A percentile compares a stretch with the other conserved stretches of the same genome.
phyloP scores from a whole-genome alignment of 2,329 filamentous ascomycete genomes.

The Didymella glomerata region DNA sequence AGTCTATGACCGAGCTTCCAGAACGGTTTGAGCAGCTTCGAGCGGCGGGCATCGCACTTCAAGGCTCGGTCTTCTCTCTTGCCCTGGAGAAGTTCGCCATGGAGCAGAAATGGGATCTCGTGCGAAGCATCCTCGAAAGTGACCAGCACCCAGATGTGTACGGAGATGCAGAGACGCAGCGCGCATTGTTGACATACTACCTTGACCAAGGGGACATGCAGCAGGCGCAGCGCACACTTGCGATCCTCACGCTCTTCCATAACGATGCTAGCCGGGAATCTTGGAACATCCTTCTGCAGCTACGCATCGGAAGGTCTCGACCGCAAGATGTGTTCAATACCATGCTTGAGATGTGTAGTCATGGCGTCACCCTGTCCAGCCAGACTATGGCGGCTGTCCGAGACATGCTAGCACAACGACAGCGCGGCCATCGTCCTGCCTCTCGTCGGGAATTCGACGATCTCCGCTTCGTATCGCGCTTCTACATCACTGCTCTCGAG shows the following conservation, averaged over 20 bases:
- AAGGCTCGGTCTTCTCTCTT: slow-evolving; percentile 69
- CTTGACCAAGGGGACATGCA: slow-evolving; percentile 60
- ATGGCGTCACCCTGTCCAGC: slow-evolving; percentile 53
- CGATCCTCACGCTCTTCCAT: slow-evolving; percentile 59
- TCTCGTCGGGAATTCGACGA: slow-evolving; percentile 43
- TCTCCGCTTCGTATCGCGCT: slow-evolving; percentile 57
- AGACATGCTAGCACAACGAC: slow-evolving; percentile 52
- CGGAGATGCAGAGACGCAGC: slow-evolving; percentile 64
- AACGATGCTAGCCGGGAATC: slow-evolving; percentile 48
- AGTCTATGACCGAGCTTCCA: slow-evolving; percentile 64
- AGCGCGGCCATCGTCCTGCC: slow-evolving; percentile 47
- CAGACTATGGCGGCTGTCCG: slow-evolving; percentile 55
- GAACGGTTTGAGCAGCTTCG: slow-evolving; percentile 68
- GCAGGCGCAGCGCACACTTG: slow-evolving; percentile 64
- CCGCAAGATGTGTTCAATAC: slow-evolving; percentile 42
- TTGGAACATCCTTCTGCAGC: slow-evolving; percentile 60
- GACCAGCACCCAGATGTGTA: slow-evolving; percentile 72
- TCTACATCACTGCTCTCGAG: slow-evolving; percentile 59
- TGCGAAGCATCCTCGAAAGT: slow-evolving; percentile 62
- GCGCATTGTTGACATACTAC: slow-evolving; percentile 62
- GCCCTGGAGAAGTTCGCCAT: slow-evolving; percentile 71
- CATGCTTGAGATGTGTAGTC: slow-evolving; percentile 61
- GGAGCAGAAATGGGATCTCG: slow-evolving; percentile 62
- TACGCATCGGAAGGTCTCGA: slow-evolving; percentile 45
- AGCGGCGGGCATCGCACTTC: slow-evolving; percentile 68